phyloP scores from a whole-genome alignment of 2,329 filamentous ascomycete genomes.

The Alternaria sp. region DNA sequence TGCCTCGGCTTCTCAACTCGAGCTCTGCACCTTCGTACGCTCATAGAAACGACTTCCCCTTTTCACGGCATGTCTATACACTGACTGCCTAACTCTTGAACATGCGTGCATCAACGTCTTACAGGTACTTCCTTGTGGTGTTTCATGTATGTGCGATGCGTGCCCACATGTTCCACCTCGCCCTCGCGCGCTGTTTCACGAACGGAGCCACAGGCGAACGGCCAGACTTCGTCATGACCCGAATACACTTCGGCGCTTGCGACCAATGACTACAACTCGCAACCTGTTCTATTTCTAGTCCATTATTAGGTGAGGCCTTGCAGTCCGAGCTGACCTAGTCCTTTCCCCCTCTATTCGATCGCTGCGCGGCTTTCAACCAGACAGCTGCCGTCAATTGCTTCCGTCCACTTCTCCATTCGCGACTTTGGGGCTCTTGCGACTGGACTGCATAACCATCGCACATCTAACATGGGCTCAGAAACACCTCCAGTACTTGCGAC shows the following conservation, averaged over 20 bases:
- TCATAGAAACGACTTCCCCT: constrained; percentile 1
- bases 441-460: constrained; percentile 6
- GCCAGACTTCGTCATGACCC: constrained; percentile 28
- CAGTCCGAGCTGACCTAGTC: constrained; percentile 19
- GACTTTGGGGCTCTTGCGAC: constrained; percentile 2
- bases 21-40: constrained; percentile 19
- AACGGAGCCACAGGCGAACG: constrained; percentile 18
- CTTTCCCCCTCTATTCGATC: constrained; percentile 26
- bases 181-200: constrained; percentile 24
- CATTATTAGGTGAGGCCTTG: constrained; percentile 19
- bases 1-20: constrained; percentile 20
- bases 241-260: constrained; percentile 20
- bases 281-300: constrained; percentile 29
- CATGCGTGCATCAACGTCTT: constrained; percentile 4
- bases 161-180: constrained; percentile 25
- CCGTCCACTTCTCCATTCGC: constrained; percentile 21
- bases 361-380: constrained; percentile 29
- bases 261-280: constrained; percentile 17
- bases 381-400: constrained; percentile 20
- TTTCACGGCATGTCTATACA: constrained; percentile 15
- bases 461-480: constrained; percentile 33
- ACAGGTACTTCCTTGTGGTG: constrained; percentile 18
- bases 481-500: constrained; percentile 52
- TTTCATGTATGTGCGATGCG: constrained; percentile 26
- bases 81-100: constrained; percentile 17